Percentiles rank a stretch among this genome's conserved stretches.
Conservation (phyloP, 140 eudicot species). For the Ambrosia hybrid region DNA sequence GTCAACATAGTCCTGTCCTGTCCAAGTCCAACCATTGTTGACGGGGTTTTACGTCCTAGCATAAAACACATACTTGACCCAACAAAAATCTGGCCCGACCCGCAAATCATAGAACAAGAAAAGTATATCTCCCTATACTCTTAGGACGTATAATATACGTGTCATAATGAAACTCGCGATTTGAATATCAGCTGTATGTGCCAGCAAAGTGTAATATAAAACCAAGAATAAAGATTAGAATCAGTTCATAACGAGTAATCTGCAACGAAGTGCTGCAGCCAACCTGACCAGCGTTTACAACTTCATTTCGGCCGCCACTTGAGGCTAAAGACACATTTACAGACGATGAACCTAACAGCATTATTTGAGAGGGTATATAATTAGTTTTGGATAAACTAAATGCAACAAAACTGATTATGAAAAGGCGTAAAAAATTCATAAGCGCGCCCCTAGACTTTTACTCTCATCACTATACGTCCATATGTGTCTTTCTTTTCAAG, state of each 20-base stretch:
- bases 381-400: not conserved
- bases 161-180: slow-evolving; percentile 11
- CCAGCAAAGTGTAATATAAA: slow-evolving; percentile 31
- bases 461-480: too few species aligned
- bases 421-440: too few species aligned
- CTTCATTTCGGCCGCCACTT: slow-evolving; percentile 60
- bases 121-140: slow-evolving; percentile 21
- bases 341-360: slow-evolving; percentile 58
- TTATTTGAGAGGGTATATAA: slow-evolving; percentile 2
- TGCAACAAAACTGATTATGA: not conserved
- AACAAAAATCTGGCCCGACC: too few species aligned
- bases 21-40: not conserved
- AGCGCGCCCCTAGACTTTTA: too few species aligned
- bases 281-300: slow-evolving; percentile 69
- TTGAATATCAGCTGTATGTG: slow-evolving; percentile 13
- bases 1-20: not conserved
- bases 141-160: slow-evolving; percentile 5
- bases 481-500: too few species aligned
- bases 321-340: slow-evolving; percentile 68
- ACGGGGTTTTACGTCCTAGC: too few species aligned
- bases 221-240: slow-evolving; percentile 38
- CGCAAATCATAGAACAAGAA: too few species aligned
- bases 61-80: too few species aligned
- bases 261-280: slow-evolving; percentile 41
- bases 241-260: slow-evolving; percentile 23